These are phyloP conservation scores for Globisporangium orthogonon DNA, from an alignment of 352 stramenopile species.

Conservation along the genomic window DNA sequence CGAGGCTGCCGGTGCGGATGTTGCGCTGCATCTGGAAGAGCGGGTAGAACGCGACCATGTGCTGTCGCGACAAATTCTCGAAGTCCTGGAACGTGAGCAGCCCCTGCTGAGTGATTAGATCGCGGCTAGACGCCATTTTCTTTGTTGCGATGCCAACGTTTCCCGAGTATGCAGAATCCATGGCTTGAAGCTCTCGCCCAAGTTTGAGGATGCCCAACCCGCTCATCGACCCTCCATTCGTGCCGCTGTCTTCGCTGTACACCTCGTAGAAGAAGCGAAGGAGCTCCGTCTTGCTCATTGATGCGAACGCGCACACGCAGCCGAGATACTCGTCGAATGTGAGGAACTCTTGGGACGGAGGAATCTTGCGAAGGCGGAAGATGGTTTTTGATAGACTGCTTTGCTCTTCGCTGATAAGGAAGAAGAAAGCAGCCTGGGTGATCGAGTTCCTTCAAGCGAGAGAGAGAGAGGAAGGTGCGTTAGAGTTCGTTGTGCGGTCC, in stretches of 20 bases:
- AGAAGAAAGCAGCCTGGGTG: conserved; percentile 42
- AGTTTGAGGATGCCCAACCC: conserved; percentile 32
- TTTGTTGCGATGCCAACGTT: conserved; percentile 44
- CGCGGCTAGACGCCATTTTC: conserved; percentile 21
- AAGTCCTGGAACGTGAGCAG: conserved; percentile 46
- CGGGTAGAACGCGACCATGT: conserved; percentile 47
- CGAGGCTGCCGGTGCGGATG: conserved; percentile 24
- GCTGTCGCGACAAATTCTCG: conserved; percentile 33
- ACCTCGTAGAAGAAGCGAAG: conserved; percentile 57
- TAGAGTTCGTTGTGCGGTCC: neutral
- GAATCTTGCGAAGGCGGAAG: conserved; percentile 26
- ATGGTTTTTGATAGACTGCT: conserved; percentile 35
- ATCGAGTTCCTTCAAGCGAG: conserved; percentile 21
- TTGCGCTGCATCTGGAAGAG: conserved; percentile 45
- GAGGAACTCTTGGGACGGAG: conserved; percentile 19
- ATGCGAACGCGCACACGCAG: conserved; percentile 39
- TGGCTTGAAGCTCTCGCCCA: conserved; percentile 30
- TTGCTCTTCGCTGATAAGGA: conserved; percentile 43
- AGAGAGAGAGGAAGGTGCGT: neutral
- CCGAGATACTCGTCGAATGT: conserved; percentile 53
- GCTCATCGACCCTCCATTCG: conserved; percentile 14
- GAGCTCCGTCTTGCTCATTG: conserved; percentile 36
- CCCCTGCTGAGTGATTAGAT: conserved; percentile 15
- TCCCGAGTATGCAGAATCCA: conserved; percentile 29
- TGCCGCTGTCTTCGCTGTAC: conserved; percentile 25